A percentile compares a stretch with the other conserved stretches of the same genome.
phyloP scores from a whole-genome alignment of 768 basidiomycete species.

The Hypholoma fasciculare region DNA sequence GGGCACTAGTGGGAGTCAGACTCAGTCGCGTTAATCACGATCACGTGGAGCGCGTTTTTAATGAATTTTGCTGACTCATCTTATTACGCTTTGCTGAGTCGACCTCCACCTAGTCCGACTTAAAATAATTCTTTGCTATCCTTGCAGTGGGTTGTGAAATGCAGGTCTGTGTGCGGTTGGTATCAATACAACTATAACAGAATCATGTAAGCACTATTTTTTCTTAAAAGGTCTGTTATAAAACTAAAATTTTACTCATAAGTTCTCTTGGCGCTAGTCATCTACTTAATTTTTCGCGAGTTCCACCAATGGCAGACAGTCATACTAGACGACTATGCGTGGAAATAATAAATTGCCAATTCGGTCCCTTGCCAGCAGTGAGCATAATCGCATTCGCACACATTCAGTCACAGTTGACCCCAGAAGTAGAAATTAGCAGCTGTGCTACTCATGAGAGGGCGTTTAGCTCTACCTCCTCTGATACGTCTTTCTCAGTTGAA shows the following conservation, averaged over 20 bases:
- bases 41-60: constrained; percentile 19
- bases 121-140: no score
- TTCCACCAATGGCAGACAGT: constrained; percentile 57
- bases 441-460: constrained; percentile 77
- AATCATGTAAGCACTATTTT: no score
- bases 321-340: constrained; percentile 61
- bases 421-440: constrained; percentile 66
- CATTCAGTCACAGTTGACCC: neutral
- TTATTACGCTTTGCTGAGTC: neutral
- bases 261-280: neutral
- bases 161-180: no score
- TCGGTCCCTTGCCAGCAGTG: constrained; percentile 67
- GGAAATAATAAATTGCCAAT: constrained; percentile 64
- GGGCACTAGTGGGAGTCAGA: no score
- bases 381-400: constrained; percentile 20
- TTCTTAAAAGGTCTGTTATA: no score
- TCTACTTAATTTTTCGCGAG: neutral
- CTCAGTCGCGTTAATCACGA: constrained; percentile 11
- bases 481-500: constrained; percentile 69
- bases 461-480: constrained; percentile 70
- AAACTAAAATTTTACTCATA: no score
- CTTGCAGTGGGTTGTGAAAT: no score
- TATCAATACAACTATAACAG: no score
- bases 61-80: neutral
- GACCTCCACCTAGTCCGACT: no score